A percentile compares a stretch with the other conserved stretches of the same genome.
phyloP scores from a whole-genome alignment of 805 yeast genomes.

The Brettanomyces custersianus region DNA sequence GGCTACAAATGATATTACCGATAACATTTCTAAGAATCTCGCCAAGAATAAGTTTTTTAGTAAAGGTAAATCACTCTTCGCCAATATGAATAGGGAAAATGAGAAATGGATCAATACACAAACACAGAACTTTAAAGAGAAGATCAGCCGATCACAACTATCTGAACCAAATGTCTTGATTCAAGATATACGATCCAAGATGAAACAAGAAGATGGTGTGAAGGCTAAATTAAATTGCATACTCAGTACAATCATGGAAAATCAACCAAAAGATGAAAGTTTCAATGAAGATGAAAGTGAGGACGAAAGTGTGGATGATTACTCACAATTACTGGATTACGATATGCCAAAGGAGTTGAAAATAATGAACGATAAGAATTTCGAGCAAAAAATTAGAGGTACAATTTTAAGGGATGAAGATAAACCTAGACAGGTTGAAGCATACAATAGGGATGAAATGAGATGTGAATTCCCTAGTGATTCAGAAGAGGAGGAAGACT shows the following conservation, averaged over 20 bases:
- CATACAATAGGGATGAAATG: too few relatives aligned
- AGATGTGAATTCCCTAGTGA: conserved; percentile 3
- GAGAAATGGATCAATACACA: conserved; percentile 16
- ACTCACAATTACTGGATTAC: background rate
- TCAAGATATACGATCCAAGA: too few relatives aligned
- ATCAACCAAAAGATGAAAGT: background rate
- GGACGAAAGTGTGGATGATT: conserved; percentile 10
- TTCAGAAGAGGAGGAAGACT: conserved; percentile 5
- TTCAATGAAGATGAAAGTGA: conserved; percentile 4
- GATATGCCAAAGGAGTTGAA: background rate
- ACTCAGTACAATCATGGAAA: too few relatives aligned
- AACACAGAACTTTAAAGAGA: conserved; percentile 3
- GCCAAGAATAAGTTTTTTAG: conserved; percentile 16
- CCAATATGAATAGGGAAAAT: conserved; percentile 16
- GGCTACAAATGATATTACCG: conserved; percentile 6
- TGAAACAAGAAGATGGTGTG: too few relatives aligned
- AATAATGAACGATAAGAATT: conserved; percentile 3
- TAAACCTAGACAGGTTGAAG: background rate
- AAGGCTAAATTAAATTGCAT: too few relatives aligned
- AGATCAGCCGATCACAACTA: too few relatives aligned
- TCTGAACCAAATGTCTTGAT: too few relatives aligned
- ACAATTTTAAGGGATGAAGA: conserved; percentile 7
- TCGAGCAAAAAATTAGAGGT: conserved; percentile 4
- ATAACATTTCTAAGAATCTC: conserved; percentile 17
- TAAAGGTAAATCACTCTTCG: conserved; percentile 20